Base-by-base conservation (phyloP, 257 asterid genomes). In the Leonotis leonurus region DNA sequence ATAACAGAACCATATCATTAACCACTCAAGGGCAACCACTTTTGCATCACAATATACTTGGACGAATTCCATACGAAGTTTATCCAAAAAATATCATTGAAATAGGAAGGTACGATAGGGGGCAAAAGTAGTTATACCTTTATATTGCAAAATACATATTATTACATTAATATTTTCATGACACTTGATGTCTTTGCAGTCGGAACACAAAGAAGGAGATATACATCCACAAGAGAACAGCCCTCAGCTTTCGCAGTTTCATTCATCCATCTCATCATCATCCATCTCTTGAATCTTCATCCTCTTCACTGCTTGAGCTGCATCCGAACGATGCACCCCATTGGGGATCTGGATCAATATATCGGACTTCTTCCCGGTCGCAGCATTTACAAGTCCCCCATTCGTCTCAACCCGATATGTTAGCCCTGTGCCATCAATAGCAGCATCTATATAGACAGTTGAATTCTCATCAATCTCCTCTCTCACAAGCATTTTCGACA, bases 401-500 rank as follows among this genome's bases (percentile, higher is more conserved):
- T 90, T 84, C 65, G 74, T 88, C 79, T 91, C 95, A 10, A 88
- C 98, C 0, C 71, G 76, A 29, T 91, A 91, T 0, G 68, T 44
- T 32, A 88, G 18, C 1, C 64, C 79, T 33, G 66, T 81, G 16
- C 87, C 81, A 4, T 72, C 83, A 2, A 39, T 0, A 0, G 77
- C 68, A 0, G 86, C 85, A 58, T 86, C 97, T 2, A 92, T 75
- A 40, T 60, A 85, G 6, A 92, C 96, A 0, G 97, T 86, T 0
- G 99, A 85, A 9, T 92, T 89, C 57, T 92, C 99, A 1, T 92
- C 97, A 0, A 89, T 86, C 24, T 92, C 99, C 53, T 84, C 99
- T 14, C 69, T 73, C 53, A 92, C 64, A 0, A 92, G 87, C 99
- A 86, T 92, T 61, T 86, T 92, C 0, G 99, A 89, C 8, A 89